A percentile compares a stretch with the other conserved stretches of the same genome.
Conservation (phyloP, 345 rosid species). For the Populus deltoides region DNA sequence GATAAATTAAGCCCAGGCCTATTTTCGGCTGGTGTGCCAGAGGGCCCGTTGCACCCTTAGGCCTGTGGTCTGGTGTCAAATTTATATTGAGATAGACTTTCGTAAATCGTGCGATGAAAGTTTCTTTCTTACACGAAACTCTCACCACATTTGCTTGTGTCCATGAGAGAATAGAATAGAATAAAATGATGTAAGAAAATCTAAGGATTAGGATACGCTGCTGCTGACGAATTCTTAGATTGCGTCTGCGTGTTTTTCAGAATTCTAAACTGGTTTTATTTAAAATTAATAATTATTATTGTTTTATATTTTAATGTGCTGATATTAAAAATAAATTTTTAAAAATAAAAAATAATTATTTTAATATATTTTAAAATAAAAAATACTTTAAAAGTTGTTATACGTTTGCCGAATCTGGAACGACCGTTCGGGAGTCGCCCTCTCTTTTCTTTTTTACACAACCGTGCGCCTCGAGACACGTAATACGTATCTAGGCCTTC, state of each 20-base stretch:
- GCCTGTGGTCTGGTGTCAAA: not conserved
- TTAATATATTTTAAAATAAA: no score
- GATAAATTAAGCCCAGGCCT: not conserved
- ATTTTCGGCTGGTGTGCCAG: not conserved
- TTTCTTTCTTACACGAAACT: not conserved
- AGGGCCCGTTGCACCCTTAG: not conserved
- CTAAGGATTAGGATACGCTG: not conserved
- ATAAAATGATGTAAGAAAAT: not conserved
- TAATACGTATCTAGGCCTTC: not conserved
- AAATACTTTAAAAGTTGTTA: no score
- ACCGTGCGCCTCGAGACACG: constrained; percentile 15
- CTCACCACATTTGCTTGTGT: not conserved
- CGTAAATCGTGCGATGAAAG: not conserved
- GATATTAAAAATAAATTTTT: no score
- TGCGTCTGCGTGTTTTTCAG: accelerated
- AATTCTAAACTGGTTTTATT: no score
- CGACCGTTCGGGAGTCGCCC: constrained; percentile 10
- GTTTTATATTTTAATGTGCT: no score
- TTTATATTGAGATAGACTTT: not conserved
- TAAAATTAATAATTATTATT: no score
- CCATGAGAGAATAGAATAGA: not conserved
- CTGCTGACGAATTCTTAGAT: not conserved
- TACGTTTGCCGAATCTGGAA: constrained; percentile 3
- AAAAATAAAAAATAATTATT: no score
- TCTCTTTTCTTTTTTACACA: not conserved